Conservation (phyloP, 306 rosid species). For the Acacia crassicarpa region DNA sequence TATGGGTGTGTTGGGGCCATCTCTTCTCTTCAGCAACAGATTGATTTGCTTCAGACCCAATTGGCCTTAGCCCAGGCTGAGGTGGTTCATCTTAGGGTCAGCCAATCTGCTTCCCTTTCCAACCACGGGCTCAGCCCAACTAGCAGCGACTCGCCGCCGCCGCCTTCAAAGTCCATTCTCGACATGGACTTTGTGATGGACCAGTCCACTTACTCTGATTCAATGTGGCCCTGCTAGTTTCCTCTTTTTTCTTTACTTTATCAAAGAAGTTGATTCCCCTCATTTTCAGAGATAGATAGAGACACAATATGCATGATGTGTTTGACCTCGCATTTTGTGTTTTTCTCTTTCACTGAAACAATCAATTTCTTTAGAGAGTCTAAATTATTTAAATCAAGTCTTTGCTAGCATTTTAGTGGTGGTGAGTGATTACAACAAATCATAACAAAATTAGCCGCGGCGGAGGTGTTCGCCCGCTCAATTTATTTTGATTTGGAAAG, state of each 20-base stretch:
- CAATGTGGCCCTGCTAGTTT: constrained; percentile 58
- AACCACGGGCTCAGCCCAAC: constrained; percentile 49
- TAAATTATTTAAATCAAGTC: background rate
- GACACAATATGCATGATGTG: background rate
- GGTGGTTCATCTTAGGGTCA: constrained; percentile 70
- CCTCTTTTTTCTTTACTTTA: background rate
- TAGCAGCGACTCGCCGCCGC: constrained; percentile 64
- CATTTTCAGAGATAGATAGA: background rate
- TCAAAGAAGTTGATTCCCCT: background rate
- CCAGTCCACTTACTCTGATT: constrained; percentile 51
- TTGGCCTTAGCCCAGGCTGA: constrained; percentile 88
- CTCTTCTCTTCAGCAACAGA: constrained; percentile 75
- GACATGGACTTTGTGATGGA: constrained; percentile 68
- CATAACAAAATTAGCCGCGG: constrained; percentile 49
- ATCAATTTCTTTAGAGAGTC: background rate
- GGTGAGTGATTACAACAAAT: background rate
- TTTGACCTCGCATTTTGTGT: background rate
- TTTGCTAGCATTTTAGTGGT: background rate
- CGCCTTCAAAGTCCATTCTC: constrained; percentile 53
- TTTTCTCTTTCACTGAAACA: background rate
- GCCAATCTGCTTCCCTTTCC: constrained; percentile 47
- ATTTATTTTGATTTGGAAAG: constrained; percentile 17
- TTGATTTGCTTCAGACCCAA: constrained; percentile 72
- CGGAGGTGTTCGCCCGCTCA: constrained; percentile 60
- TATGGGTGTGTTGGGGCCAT: constrained; percentile 91